Conservation (phyloP, 495 filamentous ascomycete species). For the Beverwykella pulmonaria region DNA sequence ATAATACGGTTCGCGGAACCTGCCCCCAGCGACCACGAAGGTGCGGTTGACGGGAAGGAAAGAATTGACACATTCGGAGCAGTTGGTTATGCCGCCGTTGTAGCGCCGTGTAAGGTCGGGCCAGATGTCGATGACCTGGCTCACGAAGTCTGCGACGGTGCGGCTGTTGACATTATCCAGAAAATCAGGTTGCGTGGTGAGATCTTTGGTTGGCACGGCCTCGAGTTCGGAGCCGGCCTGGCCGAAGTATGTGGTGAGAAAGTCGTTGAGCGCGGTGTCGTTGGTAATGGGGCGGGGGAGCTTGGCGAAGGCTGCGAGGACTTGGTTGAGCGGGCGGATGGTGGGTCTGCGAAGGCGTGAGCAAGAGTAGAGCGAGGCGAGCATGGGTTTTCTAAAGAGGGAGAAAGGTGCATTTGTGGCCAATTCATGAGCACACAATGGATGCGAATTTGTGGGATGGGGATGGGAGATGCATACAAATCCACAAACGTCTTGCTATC, state of each 20-base stretch:
- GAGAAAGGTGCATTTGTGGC: too few relatives aligned
- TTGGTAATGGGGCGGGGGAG: conserved; percentile 36
- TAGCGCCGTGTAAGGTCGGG: conserved; percentile 40
- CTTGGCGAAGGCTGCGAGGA: conserved; percentile 37
- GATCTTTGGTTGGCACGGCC: conserved; percentile 17
- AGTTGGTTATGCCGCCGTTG: conserved; percentile 31
- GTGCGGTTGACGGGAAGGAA: conserved; percentile 41
- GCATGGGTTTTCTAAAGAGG: too few relatives aligned
- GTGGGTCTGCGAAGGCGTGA: conserved; percentile 30
- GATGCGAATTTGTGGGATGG: background rate
- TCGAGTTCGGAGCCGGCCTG: conserved; percentile 38
- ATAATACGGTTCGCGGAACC: conserved; percentile 43
- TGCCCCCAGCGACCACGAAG: conserved; percentile 41
- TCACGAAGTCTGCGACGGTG: conserved; percentile 32
- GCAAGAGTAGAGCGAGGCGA: background rate
- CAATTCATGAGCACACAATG: too few relatives aligned
- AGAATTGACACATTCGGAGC: conserved; percentile 37
- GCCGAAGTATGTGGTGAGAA: conserved; percentile 39
- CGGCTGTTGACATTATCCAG: conserved; percentile 35
- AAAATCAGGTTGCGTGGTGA: conserved; percentile 36
- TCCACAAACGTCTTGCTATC: conserved; percentile 43
- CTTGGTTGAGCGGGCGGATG: conserved; percentile 36
- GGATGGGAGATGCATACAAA: conserved; percentile 20
- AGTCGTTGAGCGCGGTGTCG: conserved; percentile 37
- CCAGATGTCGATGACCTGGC: conserved; percentile 42